A percentile compares a stretch with the other conserved stretches of the same genome.
These are phyloP conservation scores for Rhizomucor miehei DNA, from an alignment of 371 early-diverging fungal genomes.

Conservation along the genomic window DNA sequence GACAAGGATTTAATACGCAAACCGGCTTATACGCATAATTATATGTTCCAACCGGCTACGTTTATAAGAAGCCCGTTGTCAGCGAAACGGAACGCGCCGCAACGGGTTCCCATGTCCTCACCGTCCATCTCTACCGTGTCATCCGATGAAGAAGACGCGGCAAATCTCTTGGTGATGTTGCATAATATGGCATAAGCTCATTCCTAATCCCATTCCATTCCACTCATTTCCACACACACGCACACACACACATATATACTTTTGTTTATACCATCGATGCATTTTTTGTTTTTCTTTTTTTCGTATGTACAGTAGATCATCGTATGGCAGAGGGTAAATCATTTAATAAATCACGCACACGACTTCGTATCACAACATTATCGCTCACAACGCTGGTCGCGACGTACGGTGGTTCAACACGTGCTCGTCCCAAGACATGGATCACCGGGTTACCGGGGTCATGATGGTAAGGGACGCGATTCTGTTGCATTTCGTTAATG, in stretches of 20 bases:
- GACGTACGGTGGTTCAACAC: conserved; percentile 55
- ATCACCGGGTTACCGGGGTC: conserved; percentile 39
- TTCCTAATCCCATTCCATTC: conserved; percentile 1
- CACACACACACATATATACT: background rate
- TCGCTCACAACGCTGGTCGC: conserved; percentile 47
- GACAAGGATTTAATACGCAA: no score
- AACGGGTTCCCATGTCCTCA: conserved; percentile 8
- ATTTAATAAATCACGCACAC: conserved; percentile 52
- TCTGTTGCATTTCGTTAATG: conserved; percentile 18
- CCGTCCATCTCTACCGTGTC: conserved; percentile 9
- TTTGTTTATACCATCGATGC: conserved; percentile 5
- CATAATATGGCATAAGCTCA: conserved; percentile 12
- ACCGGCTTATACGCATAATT: background rate
- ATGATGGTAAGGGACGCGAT: conserved; percentile 47
- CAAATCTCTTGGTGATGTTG: conserved; percentile 41
- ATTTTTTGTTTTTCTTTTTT: conserved; percentile 1
- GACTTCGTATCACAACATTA: conserved; percentile 46
- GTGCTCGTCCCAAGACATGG: conserved; percentile 54
- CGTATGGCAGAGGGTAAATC: conserved; percentile 4
- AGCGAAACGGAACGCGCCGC: conserved; percentile 32
- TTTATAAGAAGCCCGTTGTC: conserved; percentile 21
- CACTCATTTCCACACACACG: background rate
- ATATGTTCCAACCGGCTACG: conserved; percentile 6
- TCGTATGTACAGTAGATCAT: no score
- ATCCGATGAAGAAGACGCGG: conserved; percentile 41